phyloP scores from a whole-genome alignment of 1,139 yeast genomes.

The Nakaseomyces sp. region DNA sequence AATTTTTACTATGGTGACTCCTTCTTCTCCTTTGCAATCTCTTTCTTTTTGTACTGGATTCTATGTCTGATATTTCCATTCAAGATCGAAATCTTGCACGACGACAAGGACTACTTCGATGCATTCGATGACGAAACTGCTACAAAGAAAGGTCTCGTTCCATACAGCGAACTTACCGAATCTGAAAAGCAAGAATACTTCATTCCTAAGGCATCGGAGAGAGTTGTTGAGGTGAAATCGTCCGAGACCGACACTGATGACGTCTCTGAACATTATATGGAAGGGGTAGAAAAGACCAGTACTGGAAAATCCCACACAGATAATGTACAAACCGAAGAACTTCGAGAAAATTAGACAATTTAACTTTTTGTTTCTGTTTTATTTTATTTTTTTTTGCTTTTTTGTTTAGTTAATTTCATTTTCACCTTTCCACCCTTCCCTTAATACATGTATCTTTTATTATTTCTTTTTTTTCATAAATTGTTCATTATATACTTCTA shows the following conservation, averaged over 20 bases:
- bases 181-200: conserved; percentile 15
- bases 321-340: not conserved
- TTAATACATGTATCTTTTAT: no score
- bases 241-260: not conserved
- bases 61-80: conserved; percentile 35
- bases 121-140: conserved; percentile 34
- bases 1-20: conserved; percentile 37
- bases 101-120: conserved; percentile 35
- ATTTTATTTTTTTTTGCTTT: no score
- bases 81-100: conserved; percentile 31
- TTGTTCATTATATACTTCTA: no score
- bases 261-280: conserved; percentile 3
- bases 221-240: conserved; percentile 4
- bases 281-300: conserved; percentile 8
- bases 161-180: conserved; percentile 26
- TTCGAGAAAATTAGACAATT: not conserved
- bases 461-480: no score
- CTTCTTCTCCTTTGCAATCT: conserved; percentile 36
- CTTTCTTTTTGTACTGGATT: conserved; percentile 35
- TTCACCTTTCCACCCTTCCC: no score
- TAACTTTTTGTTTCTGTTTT: not conserved
- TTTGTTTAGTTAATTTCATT: no score
- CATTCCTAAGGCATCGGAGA: conserved; percentile 3
- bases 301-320: conserved; percentile 6
- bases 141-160: conserved; percentile 31